Evolutionary conservation across 306 rosid genomes (phyloP), one percentile per base, ranked within the genome.

Genomic region (Calophaca sinica): DNA sequence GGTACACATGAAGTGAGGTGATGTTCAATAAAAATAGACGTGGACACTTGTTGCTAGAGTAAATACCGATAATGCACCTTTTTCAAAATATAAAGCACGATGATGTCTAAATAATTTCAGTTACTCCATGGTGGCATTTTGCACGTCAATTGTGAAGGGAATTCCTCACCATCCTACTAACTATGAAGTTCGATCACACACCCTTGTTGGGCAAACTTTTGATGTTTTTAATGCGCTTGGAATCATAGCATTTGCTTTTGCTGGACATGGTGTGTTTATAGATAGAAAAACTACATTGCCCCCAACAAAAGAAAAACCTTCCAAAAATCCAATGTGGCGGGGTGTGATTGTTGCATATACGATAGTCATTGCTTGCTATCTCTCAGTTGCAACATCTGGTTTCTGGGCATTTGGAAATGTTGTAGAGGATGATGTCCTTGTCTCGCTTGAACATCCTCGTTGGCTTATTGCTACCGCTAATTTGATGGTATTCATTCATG

Each of bases 241-340:
- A 32, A 87, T 88, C 29, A 72, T 87, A 6, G 94, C 94, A 6
- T 87, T 89, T 54, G 91, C 91, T 0, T 89, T 81, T 54, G 94
- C 94, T 0, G 94, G 88, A 0, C 94, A 89, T 3, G 83, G 89
- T 10, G 94, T 89, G 39, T 80, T 12, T 2, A 5, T 84, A 9
- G 94, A 89, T 62, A 87, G 85, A 60, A 91, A 89, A 75, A 91
- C 94, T 3, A 89, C 94, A 1, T 68, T 87, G 3, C 94, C 94
- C 4, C 87, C 91, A 4, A 81, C 89, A 0, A 20, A 71, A 15
- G 84, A 87, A n/a, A 68, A 2, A 2, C 85, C 91, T 2, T 89
- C 94, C 1, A 87, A 82, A 28, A 29, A 44, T 13, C 89, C 89
- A 2, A 89, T 89, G 94, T 89, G 94, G 94, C 15, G 53, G 10